Percentiles rank a stretch among this genome's conserved stretches.
Conservation (phyloP, 1,284 basidiomycete genomes). For the Takashimella koratensis region DNA sequence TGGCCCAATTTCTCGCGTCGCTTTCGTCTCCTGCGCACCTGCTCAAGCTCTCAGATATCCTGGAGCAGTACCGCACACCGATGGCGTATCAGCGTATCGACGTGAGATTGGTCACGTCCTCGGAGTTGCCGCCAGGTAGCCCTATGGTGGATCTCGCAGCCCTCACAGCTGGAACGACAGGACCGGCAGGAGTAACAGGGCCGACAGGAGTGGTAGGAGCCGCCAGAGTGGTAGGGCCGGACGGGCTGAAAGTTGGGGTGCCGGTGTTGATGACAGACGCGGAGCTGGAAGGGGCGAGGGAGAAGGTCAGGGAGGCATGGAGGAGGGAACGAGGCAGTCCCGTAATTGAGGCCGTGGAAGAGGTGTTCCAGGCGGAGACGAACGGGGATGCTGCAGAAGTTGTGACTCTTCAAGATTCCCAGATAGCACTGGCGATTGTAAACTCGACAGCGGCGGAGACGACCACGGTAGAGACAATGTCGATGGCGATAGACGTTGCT, state of each 20-base stretch:
- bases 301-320: slow-evolving; percentile 1
- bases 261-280: neutral
- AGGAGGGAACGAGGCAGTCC: neutral
- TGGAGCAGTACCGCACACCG: slow-evolving; percentile 33
- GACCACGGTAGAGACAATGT: too few species aligned
- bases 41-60: slow-evolving; percentile 33
- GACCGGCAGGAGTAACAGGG: neutral
- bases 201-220: neutral
- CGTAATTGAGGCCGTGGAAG: too few species aligned
- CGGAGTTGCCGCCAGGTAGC: slow-evolving; percentile 24
- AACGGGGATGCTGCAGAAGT: too few species aligned
- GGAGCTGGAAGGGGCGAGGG: neutral
- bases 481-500: too few species aligned
- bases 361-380: too few species aligned
- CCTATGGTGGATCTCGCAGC: neutral
- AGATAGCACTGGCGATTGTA: too few species aligned
- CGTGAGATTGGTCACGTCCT: slow-evolving; percentile 27
- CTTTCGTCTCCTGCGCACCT: slow-evolving; percentile 23
- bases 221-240: neutral
- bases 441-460: too few species aligned
- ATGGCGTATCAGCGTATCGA: slow-evolving; percentile 37
- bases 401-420: too few species aligned
- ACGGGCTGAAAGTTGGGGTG: neutral
- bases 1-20: slow-evolving; percentile 29
- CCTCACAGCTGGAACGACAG: neutral